Percentiles rank a stretch among this genome's conserved stretches.
phyloP scores from a whole-genome alignment of 345 rosid genomes.

The sweet orange (Citrus sinensis) region DNA sequence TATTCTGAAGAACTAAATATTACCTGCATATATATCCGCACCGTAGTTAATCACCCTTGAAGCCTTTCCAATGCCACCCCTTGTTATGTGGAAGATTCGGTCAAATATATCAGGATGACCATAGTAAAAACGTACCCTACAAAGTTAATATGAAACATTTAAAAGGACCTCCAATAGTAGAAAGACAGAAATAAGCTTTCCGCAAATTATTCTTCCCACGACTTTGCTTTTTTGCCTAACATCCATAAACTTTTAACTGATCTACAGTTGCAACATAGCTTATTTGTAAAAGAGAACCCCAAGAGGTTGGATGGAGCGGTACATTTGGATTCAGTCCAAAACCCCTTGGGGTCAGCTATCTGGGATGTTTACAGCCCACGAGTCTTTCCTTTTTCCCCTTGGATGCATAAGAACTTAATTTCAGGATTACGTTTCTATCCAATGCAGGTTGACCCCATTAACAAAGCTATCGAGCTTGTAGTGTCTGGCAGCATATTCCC shows the following conservation, averaged over 20 bases:
- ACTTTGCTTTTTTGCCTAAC: background rate
- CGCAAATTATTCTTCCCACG: background rate
- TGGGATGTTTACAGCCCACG: conserved; percentile 18
- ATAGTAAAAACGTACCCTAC: conserved; percentile 96
- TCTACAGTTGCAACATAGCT: background rate
- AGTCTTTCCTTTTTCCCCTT: background rate
- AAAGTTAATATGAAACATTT: conserved; percentile 14
- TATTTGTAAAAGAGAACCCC: conserved; percentile 10
- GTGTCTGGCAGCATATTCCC: background rate
- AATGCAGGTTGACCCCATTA: too few species aligned
- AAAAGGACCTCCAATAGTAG: conserved; percentile 10
- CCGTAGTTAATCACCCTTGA: conserved; percentile 83
- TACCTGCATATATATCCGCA: conserved; percentile 96
- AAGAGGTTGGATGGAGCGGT: background rate
- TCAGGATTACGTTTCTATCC: too few species aligned
- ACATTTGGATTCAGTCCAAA: background rate
- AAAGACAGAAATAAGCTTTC: background rate
- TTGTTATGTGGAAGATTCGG: conserved; percentile 91
- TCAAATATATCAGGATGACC: conserved; percentile 99
- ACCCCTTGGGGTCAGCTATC: background rate
- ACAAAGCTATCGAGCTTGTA: background rate
- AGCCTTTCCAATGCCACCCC: conserved; percentile 98
- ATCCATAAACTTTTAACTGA: background rate
- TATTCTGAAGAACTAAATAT: conserved; percentile 6
- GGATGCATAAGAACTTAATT: too few species aligned